Evolutionary conservation across 441 rosid species (phyloP), one percentile per base, ranked within the genome.

Genomic region (Sinapis alba): DNA sequence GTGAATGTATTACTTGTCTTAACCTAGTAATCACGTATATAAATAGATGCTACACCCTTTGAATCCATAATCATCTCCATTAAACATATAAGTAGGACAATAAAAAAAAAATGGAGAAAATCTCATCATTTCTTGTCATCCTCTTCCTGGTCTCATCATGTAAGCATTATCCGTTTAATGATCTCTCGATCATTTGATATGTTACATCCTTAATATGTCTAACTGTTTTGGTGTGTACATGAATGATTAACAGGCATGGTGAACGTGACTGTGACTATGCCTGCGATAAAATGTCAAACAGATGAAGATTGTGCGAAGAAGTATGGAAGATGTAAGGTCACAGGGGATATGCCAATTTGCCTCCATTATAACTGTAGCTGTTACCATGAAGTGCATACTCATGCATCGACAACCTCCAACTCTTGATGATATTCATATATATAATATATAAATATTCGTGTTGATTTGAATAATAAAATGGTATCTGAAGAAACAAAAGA

Each of bases 131-230:
- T 23, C 38, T 15, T 36, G 43, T 36, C 43, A 9, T 50, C 10
- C 41, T 76, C 23, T 26, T 76, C 43, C 75, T 76, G 6, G 32
- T 76, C 56, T 57, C 80, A 11, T 70, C 80, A n/a, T 76, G 76
- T 76, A 57, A 69, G 79, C 16, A 43, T 10, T 30, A 2, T 9
- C 3, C 32, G 15, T 24, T 54, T 16, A 4, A n/a, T 43, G 50
- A n/a, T n/a, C n/a, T 51, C 7, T 43, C 0, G 50, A 43, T 43
- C 3, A 43, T 43, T 47, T 16, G 54, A 47, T 47, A 47, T 47
- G 54, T 47, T 47, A 16, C 21, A 47, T 47, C 54, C 54, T 47
- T 47, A 16, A 47, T 16, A 47, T 16, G 21, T 47, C 54, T 47
- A 47, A 47, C 38, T 8, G 0, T 13, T 19, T 62, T 20, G 62